Percentiles rank a stretch among this genome's conserved stretches.
Conservation (phyloP, 176 grass and related monocot genomes). For the Juncus effusus region DNA sequence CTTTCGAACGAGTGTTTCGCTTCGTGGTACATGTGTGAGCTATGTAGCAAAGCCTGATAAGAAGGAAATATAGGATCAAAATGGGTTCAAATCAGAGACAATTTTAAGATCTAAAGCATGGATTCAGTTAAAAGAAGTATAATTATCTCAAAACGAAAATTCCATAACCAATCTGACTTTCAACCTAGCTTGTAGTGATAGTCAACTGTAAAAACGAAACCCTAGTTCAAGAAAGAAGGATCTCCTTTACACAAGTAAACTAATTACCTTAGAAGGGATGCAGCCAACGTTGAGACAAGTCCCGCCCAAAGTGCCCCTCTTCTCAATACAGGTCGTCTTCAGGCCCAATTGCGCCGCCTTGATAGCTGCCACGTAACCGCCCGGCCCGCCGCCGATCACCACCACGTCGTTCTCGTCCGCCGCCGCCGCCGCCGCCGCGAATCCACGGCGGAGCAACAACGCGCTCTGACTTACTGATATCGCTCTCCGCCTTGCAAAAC, state of each 20-base stretch:
- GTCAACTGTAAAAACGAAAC: background rate
- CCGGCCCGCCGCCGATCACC: constrained; percentile 79
- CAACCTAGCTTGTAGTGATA: no score
- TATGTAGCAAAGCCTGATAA: constrained; percentile 89
- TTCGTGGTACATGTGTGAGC: constrained; percentile 97
- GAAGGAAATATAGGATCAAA: constrained; percentile 1
- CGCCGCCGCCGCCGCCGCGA: constrained; percentile 37
- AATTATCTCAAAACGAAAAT: no score
- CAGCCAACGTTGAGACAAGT: constrained; percentile 95
- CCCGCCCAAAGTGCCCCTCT: constrained; percentile 68
- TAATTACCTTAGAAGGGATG: constrained; percentile 88
- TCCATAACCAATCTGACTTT: no score
- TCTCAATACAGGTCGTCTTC: constrained; percentile 94
- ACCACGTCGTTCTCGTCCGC: constrained; percentile 84
- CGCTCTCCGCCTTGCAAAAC: constrained; percentile 58
- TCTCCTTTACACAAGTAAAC: background rate
- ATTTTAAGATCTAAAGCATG: constrained; percentile 3
- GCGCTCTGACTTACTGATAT: constrained; percentile 34
- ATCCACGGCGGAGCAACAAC: constrained; percentile 38
- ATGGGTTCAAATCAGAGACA: background rate
- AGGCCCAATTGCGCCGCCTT: constrained; percentile 84
- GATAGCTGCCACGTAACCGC: constrained; percentile 87
- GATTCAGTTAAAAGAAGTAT: constrained; percentile 5
- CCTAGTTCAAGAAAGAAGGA: background rate
- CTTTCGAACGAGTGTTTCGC: constrained; percentile 71